Conservation (phyloP, 768 basidiomycete genomes). For the Mrakia frigida region DNA sequence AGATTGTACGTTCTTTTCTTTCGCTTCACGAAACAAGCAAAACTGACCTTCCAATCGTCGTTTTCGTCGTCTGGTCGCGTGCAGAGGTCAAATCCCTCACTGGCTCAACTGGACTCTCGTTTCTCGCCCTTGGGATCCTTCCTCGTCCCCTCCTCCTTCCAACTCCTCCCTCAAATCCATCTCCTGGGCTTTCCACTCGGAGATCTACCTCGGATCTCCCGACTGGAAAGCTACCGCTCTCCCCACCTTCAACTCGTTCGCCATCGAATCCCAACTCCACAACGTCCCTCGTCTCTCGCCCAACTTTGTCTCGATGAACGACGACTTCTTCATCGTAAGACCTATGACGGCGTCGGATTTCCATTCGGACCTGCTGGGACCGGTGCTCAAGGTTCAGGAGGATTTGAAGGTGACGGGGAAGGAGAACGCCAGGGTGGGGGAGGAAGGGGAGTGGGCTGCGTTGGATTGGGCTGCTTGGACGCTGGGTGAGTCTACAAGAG, state of each 20-base stretch:
- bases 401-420: slow-evolving; percentile 27
- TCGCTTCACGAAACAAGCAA: not conserved
- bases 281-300: slow-evolving; percentile 17
- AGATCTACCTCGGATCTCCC: slow-evolving; percentile 16
- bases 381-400: slow-evolving; percentile 27
- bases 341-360: slow-evolving; percentile 22
- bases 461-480: slow-evolving; percentile 30
- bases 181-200: slow-evolving; percentile 28
- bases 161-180: not conserved
- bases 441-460: slow-evolving; percentile 30
- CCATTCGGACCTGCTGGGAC: slow-evolving; percentile 21
- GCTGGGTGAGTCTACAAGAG: not conserved
- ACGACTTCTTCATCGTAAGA: slow-evolving; percentile 30
- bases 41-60: not conserved
- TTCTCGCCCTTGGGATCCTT: not conserved
- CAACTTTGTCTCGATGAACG: slow-evolving; percentile 29
- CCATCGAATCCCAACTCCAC: slow-evolving; percentile 29
- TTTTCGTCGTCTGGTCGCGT: not conserved
- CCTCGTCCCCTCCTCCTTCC: not conserved
- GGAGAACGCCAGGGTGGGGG: slow-evolving; percentile 14
- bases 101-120: slow-evolving; percentile 29
- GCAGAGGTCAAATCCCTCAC: slow-evolving; percentile 26
- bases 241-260: slow-evolving; percentile 31
- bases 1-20: slow-evolving; percentile 1
- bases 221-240: slow-evolving; percentile 3